Percentiles rank a stretch among this genome's conserved stretches.
phyloP scores from a whole-genome alignment of 352 stramenopile genomes.

The Blastocystis hominis region DNA sequence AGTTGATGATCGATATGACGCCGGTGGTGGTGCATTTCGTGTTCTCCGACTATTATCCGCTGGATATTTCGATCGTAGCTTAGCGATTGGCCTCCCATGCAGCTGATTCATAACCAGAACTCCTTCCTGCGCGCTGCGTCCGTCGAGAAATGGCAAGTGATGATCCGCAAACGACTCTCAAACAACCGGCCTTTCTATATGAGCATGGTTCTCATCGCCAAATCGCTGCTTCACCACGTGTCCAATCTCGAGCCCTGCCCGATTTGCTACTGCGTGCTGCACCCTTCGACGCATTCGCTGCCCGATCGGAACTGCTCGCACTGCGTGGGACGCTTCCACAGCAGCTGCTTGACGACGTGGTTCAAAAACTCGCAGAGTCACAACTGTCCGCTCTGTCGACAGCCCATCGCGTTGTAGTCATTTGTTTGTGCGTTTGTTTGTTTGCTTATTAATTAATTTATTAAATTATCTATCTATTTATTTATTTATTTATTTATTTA shows the following conservation, averaged over 20 bases:
- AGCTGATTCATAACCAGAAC: slow-evolving; percentile 3
- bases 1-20: neutral
- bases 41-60: neutral
- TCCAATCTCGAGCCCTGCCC: slow-evolving; percentile 74
- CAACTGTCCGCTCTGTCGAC: slow-evolving; percentile 73
- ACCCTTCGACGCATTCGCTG: slow-evolving; percentile 70
- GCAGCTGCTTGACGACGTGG: slow-evolving; percentile 73
- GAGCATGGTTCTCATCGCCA: slow-evolving; percentile 38
- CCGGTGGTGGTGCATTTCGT: neutral
- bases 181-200: neutral
- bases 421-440: too few relatives aligned
- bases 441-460: too few relatives aligned
- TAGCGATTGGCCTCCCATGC: neutral
- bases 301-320: slow-evolving; percentile 70
- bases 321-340: slow-evolving; percentile 74
- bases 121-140: neutral
- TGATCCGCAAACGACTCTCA: neutral
- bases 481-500: neutral
- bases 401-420: slow-evolving; percentile 55
- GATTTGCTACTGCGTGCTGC: slow-evolving; percentile 74
- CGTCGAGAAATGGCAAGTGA: slow-evolving; percentile 13
- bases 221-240: slow-evolving; percentile 74
- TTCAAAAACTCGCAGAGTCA: slow-evolving; percentile 71
- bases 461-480: neutral
- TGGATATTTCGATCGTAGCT: slow-evolving; percentile 11